Evolutionary conservation across 2,329 filamentous ascomycete genomes (phyloP), one percentile per base, ranked within the genome.

Genomic region (Hirsutella thompsonii): DNA sequence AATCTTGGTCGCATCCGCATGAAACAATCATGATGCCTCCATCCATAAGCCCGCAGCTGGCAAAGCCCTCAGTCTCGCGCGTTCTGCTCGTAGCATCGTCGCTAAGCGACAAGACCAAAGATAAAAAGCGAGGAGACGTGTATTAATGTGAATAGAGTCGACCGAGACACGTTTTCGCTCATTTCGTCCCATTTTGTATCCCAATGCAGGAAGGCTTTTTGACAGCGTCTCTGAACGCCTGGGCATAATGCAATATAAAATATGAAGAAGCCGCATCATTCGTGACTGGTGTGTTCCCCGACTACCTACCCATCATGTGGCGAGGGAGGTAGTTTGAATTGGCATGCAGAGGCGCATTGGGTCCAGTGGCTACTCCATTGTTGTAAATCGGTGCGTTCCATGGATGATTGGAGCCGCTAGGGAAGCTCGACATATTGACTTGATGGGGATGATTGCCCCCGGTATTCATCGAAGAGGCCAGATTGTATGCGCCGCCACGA

Each of bases 301-400:
- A n/a, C 46, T 50, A 60, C 37, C 55, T 49, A 9, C 58, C 57
- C 50, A 60, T 55, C 58, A 60, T 60, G 39, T 61, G 55, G 4
- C 56, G 51, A 19, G 55, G 52, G 20, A 56, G 46, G 35, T 53
- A 56, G 34, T 43, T 50, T n/a, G 50, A 39, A 14, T 51, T 44
- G 10, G 49, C 40, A 39, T 48, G 44, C 3, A 43, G 23, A 39
- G 39, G 41, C 6, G 37, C 46, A 16, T 48, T 53, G 6, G 46
- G 43, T 26, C 47, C 46, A 20, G 45, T 45, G 16, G 52, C 42
- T 21, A 50, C 49, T 13, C 49, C 45, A 33, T 47, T 52, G 33
- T 48, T 46, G 41, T 51, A 56, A 8, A 37, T 23, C 9, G 51
- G 38, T 4, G 41, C 42, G 37, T 52, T 53, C 54, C 53, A 56